Percentiles rank a stretch among this genome's conserved stretches.
phyloP scores from a whole-genome alignment of 78 protist species.

The Dictyostelium discoideum region DNA sequence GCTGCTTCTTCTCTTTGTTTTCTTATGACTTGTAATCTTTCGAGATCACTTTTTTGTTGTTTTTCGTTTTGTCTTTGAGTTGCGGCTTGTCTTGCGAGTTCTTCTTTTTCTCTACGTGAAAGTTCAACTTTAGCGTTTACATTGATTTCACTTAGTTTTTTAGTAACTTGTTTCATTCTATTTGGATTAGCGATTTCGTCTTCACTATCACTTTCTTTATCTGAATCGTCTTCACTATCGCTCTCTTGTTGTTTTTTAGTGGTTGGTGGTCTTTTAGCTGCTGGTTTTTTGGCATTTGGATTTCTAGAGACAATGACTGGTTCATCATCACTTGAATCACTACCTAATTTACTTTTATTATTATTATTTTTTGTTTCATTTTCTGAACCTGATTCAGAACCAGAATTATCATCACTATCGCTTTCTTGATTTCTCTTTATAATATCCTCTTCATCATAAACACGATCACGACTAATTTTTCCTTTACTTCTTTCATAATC shows the following conservation, averaged over 20 bases:
- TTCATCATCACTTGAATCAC: background rate
- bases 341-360: background rate
- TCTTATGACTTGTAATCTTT: slow-evolving; percentile 60
- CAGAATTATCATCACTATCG: background rate
- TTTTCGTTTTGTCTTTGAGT: background rate
- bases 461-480: background rate
- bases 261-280: background rate
- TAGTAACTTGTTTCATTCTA: slow-evolving; percentile 35
- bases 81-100: slow-evolving; percentile 42
- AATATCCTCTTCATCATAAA: slow-evolving; percentile 40
- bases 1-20: slow-evolving; percentile 81
- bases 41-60: slow-evolving; percentile 61
- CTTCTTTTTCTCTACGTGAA: slow-evolving; percentile 74
- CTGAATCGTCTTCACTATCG: slow-evolving; percentile 6
- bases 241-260: slow-evolving; percentile 3
- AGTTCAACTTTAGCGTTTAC: slow-evolving; percentile 6
- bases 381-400: slow-evolving; percentile 1
- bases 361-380: background rate
- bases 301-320: background rate
- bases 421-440: slow-evolving; percentile 19
- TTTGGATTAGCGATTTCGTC: slow-evolving; percentile 52
- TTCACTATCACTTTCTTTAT: slow-evolving; percentile 4
- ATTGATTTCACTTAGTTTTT: slow-evolving; percentile 28
- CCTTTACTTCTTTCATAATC: slow-evolving; percentile 18
- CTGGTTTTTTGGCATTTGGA: background rate